Conservation (phyloP, 306 rosid genomes). For the Sesbania bispinosa region DNA sequence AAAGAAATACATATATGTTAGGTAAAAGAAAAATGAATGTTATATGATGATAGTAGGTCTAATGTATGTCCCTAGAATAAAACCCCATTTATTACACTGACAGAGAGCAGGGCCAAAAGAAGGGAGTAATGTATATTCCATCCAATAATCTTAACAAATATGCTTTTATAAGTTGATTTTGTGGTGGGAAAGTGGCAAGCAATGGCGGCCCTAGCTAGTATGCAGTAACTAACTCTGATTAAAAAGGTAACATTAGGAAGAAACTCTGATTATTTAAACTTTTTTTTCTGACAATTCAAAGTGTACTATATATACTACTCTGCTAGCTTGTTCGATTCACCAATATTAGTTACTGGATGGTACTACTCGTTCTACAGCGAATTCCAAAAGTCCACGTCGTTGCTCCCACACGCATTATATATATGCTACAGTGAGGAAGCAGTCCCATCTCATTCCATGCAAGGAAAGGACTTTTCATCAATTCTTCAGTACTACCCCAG, state of each 20-base stretch:
- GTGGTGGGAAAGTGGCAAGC: constrained; percentile 28
- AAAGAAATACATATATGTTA: neutral
- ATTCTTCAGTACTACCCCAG: no score
- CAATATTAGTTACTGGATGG: no score
- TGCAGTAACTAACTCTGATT: neutral
- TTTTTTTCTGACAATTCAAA: constrained; percentile 19
- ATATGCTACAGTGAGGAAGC: constrained; percentile 31
- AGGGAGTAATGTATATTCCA: neutral
- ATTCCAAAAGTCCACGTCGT: constrained; percentile 10
- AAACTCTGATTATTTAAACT: no score
- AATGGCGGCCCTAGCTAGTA: neutral
- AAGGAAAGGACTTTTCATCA: no score
- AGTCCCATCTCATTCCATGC: no score
- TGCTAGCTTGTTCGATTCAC: no score
- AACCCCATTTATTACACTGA: constrained; percentile 26
- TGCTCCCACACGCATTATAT: neutral
- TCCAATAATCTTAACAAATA: constrained; percentile 18
- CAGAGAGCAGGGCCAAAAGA: no score
- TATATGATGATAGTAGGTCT: constrained; percentile 22
- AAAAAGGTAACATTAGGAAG: constrained; percentile 1
- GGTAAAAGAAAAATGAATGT: constrained; percentile 2
- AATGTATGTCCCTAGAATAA: constrained; percentile 14
- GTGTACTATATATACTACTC: no score
- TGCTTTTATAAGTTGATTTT: constrained; percentile 26
- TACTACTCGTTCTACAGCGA: no score